These are phyloP conservation scores for Acanthamoeba lenticulata DNA, from an alignment of 208 protist genomes.

Conservation along the genomic window DNA sequence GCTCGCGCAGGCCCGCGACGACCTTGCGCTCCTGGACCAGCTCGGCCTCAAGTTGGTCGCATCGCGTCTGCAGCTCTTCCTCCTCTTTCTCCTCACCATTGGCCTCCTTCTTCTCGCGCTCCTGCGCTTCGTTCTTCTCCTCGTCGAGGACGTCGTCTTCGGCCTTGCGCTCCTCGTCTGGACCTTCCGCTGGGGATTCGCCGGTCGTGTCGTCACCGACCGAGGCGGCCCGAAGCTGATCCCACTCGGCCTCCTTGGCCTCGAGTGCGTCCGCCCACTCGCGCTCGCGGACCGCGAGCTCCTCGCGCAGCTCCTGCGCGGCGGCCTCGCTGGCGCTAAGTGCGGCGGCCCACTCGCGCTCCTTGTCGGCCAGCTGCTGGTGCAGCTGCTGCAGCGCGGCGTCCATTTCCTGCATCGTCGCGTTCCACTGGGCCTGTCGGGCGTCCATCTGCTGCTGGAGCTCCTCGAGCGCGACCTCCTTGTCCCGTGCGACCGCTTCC, in stretches of 20 bases:
- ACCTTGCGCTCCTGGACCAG: neutral
- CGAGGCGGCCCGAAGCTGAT: neutral
- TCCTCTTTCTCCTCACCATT: too few species aligned
- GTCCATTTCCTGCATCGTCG: neutral
- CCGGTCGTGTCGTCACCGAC: too few species aligned
- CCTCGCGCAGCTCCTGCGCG: too few species aligned
- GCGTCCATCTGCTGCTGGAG: neutral
- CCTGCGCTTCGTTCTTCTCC: too few species aligned
- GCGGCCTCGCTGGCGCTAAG: too few species aligned
- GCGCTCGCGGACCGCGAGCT: neutral
- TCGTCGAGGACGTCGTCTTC: too few species aligned
- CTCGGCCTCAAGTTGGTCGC: neutral
- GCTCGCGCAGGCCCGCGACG: neutral
- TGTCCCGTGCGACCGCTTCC: neutral
- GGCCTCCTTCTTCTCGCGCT: too few species aligned
- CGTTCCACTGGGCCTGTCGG: neutral
- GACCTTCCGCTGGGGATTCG: too few species aligned
- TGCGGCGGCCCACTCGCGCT: neutral
- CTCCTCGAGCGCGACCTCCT: neutral
- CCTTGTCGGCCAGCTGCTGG: neutral
- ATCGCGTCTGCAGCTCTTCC: too few species aligned
- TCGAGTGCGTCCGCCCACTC: neutral
- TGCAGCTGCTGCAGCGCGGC: neutral
- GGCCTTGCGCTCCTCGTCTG: too few species aligned
- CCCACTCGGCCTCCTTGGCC: neutral